Base-by-base conservation (phyloP, 148 eudicot genomes). In the Silene uniflora region DNA sequence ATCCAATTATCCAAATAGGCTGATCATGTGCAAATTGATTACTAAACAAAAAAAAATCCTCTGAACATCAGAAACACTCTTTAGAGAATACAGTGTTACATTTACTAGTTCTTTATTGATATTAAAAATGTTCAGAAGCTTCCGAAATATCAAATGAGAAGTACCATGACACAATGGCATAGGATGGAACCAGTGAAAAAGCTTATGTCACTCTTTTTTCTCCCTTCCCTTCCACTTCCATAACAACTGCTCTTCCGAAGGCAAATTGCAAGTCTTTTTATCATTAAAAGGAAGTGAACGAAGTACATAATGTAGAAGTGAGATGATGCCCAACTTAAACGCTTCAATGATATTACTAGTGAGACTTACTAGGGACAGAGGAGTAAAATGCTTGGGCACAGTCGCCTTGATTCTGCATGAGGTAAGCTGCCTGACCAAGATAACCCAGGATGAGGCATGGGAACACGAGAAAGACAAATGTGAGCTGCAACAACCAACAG, bases 391-490 rank as follows among this genome's bases (percentile, higher is more conserved):
- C 86, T 75, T 89, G 91, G 64, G 96, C 80, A 25, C 82, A 82
- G 79, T 92, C 91, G 27, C 74, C 88, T 52, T 79, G 86, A 75
- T 95, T 95, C 77, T 87, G 86, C 91, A 95, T 91, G 67, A 95
- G 92, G 78, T 92, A 95, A 73, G 99, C 99, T 77, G 99, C 99
- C 85, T 95, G 99, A 75, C 99, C 99, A 75, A 95, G 85, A 81
- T 95, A 95, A 13, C 99, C 99, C 94, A 95, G 74, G 32, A 95
- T 77, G 82, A 95, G 99, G 87, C 99, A 95, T 56, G 99, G 99
- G 32, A 95, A 86, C 65, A 95, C 99, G 79, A 95, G 92, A 70
- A 89, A 88, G 78, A 86, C 82, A 82, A 90, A 92, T 21, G 96
- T 92, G 78, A 95, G 96, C 99, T 95, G 99, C 84, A 85, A 83